Evolutionary conservation across 345 rosid species (phyloP), one percentile per base, ranked within the genome.

Genomic region (Murraya koenigii): DNA sequence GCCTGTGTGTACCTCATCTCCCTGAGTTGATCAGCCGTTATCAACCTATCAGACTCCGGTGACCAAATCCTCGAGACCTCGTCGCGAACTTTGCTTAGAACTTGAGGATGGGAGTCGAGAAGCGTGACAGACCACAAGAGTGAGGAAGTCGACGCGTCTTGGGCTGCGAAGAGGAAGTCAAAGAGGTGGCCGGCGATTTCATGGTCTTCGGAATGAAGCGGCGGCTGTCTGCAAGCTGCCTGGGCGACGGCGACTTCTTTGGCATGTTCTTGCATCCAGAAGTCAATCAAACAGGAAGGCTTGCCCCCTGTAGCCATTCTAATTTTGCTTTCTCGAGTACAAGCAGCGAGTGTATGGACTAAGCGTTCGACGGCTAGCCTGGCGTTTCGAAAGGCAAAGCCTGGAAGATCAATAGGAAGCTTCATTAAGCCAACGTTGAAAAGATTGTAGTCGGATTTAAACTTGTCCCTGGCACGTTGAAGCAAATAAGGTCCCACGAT

Each of bases 111-210:
- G 13, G 92, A 89, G 25, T 95, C 98, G 1, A 95, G 95, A 54
- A 86, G 78, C 6, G 92, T 32, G 67, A 93, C 87, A 5, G 97
- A 95, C 97, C 98, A 93, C 4, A 93, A 85, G 2, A 95, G 89
- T 20, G 97, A 91, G 17, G 95, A 93, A 2, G 98, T 90, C 30
- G 98, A 95, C 6, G 98, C 97, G 70, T 95, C 98, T 38, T 95
- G 98, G 0, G 98, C 90, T 0, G 97, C 97, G 44, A 91, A 91
- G 76, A 95, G 87, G 81, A 93, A 95, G 76, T 93, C 97, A 19
- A 95, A 93, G 14, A 95, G 88, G 77, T 87, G 85, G 19, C 91
- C 85, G 1, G 94, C 97, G 49, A 91, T 87, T 74, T 91, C 94
- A 8, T 28, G 49, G 78, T 91, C 90, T 8, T 71, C 52, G 13